These are phyloP conservation scores for Lentinula lateritia DNA, from an alignment of 768 basidiomycete genomes.

Conservation along the genomic window DNA sequence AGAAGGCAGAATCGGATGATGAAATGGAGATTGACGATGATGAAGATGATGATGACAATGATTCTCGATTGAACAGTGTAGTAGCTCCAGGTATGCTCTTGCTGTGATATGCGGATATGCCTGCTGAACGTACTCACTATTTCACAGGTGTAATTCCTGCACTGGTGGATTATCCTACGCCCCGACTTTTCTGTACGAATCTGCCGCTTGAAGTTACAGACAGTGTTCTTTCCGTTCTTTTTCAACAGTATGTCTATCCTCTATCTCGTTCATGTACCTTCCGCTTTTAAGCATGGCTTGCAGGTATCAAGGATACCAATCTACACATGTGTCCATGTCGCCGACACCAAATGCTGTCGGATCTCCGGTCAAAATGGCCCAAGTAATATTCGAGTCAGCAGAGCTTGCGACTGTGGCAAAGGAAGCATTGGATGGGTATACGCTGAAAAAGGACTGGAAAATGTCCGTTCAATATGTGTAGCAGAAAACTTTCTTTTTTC, in stretches of 20 bases:
- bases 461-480: conserved; percentile 75
- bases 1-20: conserved; percentile 70
- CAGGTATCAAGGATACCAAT: conserved; percentile 83
- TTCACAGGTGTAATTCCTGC: conserved; percentile 35
- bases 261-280: neutral
- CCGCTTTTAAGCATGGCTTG: conserved; percentile 2
- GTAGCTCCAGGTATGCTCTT: conserved; percentile 1
- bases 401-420: conserved; percentile 75
- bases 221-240: conserved; percentile 79
- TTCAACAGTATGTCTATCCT: conserved; percentile 73
- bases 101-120: neutral
- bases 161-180: conserved; percentile 48
- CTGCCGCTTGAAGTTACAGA: conserved; percentile 88
- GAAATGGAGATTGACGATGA: conserved; percentile 97
- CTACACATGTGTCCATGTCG: conserved; percentile 63
- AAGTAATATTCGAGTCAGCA: conserved; percentile 71
- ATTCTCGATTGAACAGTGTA: conserved; percentile 26
- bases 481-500: neutral
- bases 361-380: conserved; percentile 71
- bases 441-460: conserved; percentile 80
- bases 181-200: conserved; percentile 74
- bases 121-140: conserved; percentile 13
- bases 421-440: conserved; percentile 79
- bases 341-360: conserved; percentile 63
- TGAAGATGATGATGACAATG: conserved; percentile 36